These are phyloP conservation scores for Vicia sativa DNA, from an alignment of 306 rosid genomes.

Conservation along the genomic window DNA sequence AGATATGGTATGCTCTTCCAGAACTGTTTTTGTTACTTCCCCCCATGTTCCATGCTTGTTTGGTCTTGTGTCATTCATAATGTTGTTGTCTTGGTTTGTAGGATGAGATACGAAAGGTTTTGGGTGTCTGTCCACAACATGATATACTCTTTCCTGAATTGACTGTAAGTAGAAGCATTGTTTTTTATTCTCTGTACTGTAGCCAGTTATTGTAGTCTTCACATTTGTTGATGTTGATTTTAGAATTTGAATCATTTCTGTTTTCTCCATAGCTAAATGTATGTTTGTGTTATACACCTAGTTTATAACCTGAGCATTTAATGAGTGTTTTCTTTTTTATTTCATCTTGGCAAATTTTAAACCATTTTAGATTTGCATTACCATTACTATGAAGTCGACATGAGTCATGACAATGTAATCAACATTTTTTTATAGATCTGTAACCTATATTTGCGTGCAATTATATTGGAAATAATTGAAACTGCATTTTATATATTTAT, in stretches of 20 bases:
- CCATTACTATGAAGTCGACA: background rate
- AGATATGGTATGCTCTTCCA: constrained; percentile 1
- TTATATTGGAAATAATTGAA: constrained; percentile 26
- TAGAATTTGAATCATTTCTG: constrained; percentile 13
- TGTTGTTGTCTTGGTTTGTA: constrained; percentile 44
- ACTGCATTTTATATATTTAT: constrained; percentile 9
- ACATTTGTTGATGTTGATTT: constrained; percentile 35
- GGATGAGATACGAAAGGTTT: constrained; percentile 94
- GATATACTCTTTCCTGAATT: constrained; percentile 93
- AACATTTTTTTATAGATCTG: constrained; percentile 7
- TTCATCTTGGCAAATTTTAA: constrained; percentile 23
- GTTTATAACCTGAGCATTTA: constrained; percentile 12
- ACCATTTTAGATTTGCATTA: constrained; percentile 7
- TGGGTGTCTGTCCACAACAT: constrained; percentile 96
- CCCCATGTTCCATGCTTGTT: constrained; percentile 20
- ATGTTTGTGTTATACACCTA: constrained; percentile 4
- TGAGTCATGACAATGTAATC: background rate
- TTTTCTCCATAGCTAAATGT: constrained; percentile 20
- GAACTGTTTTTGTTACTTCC: background rate
- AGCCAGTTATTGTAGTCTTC: constrained; percentile 19
- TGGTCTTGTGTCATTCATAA: constrained; percentile 33
- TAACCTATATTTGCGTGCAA: background rate
- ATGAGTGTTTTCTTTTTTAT: constrained; percentile 12
- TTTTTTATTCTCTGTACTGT: constrained; percentile 19
- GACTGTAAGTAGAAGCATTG: constrained; percentile 65